Base-by-base conservation (phyloP, 305 asterid species). In the Stenogyne calaminthoides region DNA sequence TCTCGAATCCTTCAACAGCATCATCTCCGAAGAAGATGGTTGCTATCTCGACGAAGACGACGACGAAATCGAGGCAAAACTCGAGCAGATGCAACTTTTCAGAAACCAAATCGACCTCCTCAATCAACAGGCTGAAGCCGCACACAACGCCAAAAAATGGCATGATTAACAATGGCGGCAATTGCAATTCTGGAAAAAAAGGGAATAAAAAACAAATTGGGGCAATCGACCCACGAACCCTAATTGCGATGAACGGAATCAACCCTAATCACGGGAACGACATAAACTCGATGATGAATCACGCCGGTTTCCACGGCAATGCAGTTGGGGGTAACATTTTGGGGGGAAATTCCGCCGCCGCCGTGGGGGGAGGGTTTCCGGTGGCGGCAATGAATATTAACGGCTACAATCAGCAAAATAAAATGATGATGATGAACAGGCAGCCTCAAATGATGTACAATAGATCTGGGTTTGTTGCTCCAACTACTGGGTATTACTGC, bases 371-470 rank as follows among this genome's bases (percentile, higher is more conserved):
- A 74, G 27, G 27, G 40, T 29, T 6, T 14, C 37, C 67, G 11
- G 5, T 66, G 75, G 61, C 54, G 80, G 15, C 57, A 69, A 67
- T 69, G 72, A 72, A 63, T 34, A 78, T 67, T 80, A 71, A 15
- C 73, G 73, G 63, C 9, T 37, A 52, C 69, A 42, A 67, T 14
- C 34, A 20, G 7, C 75, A 64, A 1, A 5, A 75, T 27, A 4
- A 71, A 68, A 51, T 76, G 86, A 46, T 84, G 82, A 76, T 84
- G 91, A 84, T 75, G 80, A 86, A 75, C 81, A 73, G 91, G 72
- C 91, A 68, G 52, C 91, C 94, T 2, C 97, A 90, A 86, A 83
- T 90, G 96, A 86, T 87, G 95, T 88, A 84, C 84, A 88, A 79
- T 56, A 77, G 86, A 44, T 85, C 98, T n/a, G 91, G 96, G 0